Conservation (phyloP, 192 early-diverging fungal genomes). For the Linnemannia hyalina region DNA sequence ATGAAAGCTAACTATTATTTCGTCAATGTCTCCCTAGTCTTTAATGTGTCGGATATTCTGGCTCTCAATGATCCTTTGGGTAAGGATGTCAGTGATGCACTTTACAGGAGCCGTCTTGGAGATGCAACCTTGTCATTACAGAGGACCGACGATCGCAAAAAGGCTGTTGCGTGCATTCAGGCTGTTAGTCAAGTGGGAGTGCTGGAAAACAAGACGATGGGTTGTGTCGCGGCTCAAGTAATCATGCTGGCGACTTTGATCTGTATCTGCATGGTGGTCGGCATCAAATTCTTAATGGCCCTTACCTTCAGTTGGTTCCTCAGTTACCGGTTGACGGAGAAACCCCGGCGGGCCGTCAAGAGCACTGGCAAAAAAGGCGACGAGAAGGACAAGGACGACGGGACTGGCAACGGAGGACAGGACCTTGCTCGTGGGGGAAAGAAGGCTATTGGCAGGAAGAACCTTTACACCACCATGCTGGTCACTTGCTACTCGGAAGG, state of each 20-base stretch:
- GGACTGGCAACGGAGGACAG: conserved; percentile 17
- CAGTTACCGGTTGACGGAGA: conserved; percentile 51
- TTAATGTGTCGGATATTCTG: conserved; percentile 28
- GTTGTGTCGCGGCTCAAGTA: conserved; percentile 50
- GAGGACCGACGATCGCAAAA: conserved; percentile 25
- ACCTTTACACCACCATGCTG: conserved; percentile 80
- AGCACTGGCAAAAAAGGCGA: background rate
- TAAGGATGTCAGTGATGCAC: conserved; percentile 16
- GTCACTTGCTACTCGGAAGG: conserved; percentile 97
- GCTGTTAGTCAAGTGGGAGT: conserved; percentile 36
- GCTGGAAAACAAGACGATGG: conserved; percentile 58
- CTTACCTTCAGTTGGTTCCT: conserved; percentile 60
- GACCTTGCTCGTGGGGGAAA: conserved; percentile 39
- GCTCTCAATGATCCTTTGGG: conserved; percentile 14
- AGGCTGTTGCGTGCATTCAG: conserved; percentile 20
- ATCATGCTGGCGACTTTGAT: conserved; percentile 54
- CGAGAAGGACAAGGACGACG: conserved; percentile 26
- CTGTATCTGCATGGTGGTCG: conserved; percentile 50
- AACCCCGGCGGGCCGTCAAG: conserved; percentile 22
- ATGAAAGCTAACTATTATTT: no score
- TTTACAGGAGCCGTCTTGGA: conserved; percentile 1
- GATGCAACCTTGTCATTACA: conserved; percentile 38
- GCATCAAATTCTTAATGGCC: conserved; percentile 58
- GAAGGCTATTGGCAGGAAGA: conserved; percentile 36
- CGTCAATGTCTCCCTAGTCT: conserved; percentile 7